Base-by-base conservation (phyloP, 345 rosid genomes). In the Trapa bicornis region DNA sequence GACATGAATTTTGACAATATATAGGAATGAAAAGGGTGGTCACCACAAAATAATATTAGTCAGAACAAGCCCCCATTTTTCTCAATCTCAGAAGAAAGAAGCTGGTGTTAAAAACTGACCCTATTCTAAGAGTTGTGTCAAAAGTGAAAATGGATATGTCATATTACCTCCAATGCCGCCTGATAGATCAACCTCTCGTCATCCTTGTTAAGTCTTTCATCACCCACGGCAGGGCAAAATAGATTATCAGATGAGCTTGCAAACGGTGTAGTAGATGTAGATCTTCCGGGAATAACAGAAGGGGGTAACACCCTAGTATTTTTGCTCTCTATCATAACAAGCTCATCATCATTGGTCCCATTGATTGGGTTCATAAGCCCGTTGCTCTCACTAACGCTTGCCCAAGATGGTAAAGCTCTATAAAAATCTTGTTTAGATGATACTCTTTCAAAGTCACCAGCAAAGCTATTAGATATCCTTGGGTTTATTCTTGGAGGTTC, bases 171-270 rank as follows among this genome's bases (percentile, higher is more conserved):
- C 71, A 94, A 69, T 71, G 95, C 97, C 15, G 96, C 99, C 77
- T 87, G 95, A 81, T 87, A 94, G 73, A 94, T 75, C 73, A 91
- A 76, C 75, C 91, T 82, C 74, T 94, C 99, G 42, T 88, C 97
- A 73, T 47, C 71, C 71, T 72, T 87, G 13, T 79, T 45, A 70
- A 37, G 74, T 70, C 85, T 78, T 45, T 91, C 97, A 62, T 89
- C 92, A 61, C 73, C 84, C 11, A 74, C 45, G 29, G 76, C 82
- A 75, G 84, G 65, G 72, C 77, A 85, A 65, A 71, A 80, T 64
- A 70, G 36, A 62, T 78, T 71, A 63, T 85, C 91, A 73, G 78
- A 80, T 65, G 75, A 67, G 78, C 87, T 83, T 74, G 77, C 75
- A 75, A 64, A 77, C 67, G 79, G 87, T 14, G 79, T 45, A 47